phyloP scores from a whole-genome alignment of 1,284 basidiomycete genomes.

The Puccinia horiana region DNA sequence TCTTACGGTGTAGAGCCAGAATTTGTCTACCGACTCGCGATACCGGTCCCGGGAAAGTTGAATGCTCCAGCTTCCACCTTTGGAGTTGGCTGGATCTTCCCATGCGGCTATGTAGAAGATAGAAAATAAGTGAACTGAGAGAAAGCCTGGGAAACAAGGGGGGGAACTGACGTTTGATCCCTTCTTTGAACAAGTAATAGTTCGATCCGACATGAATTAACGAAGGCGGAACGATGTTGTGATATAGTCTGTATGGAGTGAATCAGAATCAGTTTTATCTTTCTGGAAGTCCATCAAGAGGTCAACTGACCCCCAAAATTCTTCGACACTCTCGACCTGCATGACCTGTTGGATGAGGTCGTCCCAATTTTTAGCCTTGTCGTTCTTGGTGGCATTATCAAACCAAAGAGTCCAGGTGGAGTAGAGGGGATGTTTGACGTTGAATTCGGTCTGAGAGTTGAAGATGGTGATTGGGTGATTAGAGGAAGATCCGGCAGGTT shows the following conservation, averaged over 20 bases:
- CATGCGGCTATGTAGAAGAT: constrained; percentile 55
- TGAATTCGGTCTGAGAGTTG: constrained; percentile 82
- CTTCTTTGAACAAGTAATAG: constrained; percentile 93
- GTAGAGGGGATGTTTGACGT: constrained; percentile 91
- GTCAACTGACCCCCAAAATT: constrained; percentile 84
- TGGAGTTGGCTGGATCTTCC: constrained; percentile 73
- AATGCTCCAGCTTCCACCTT: constrained; percentile 97
- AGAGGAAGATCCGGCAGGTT: constrained; percentile 65
- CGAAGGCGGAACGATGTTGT: constrained; percentile 97
- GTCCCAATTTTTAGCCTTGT: constrained; percentile 85
- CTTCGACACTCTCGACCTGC: constrained; percentile 88
- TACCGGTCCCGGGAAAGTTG: constrained; percentile 96
- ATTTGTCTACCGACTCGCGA: constrained; percentile 77
- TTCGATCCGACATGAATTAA: constrained; percentile 91
- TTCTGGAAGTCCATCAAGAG: neutral
- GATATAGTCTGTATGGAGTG: constrained; percentile 76
- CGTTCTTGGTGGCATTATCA: constrained; percentile 70
- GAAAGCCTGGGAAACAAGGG: neutral
- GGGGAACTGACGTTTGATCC: constrained; percentile 52
- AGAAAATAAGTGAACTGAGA: constrained; percentile 20
- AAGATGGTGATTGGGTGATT: constrained; percentile 83
- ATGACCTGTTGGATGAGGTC: constrained; percentile 94
- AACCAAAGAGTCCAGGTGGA: constrained; percentile 97
- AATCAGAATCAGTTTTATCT: neutral
- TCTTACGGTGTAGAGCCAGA: constrained; percentile 94